phyloP scores from a whole-genome alignment of 2,329 filamentous ascomycete genomes.

The Pseudogymnoascus sp. region DNA sequence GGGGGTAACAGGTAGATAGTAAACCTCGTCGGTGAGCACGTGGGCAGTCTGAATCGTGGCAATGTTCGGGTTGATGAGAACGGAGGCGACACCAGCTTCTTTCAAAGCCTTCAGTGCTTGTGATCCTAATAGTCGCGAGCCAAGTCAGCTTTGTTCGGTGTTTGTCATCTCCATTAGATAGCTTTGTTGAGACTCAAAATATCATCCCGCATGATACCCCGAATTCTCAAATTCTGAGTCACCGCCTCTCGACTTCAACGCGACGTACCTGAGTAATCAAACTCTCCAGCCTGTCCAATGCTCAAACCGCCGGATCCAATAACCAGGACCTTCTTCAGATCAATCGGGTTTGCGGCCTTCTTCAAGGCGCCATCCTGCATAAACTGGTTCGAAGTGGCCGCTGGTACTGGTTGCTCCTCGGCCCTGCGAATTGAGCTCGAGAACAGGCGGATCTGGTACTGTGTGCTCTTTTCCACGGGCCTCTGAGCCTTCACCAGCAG shows the following conservation, averaged over 20 bases:
- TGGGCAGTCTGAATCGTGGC: slow-evolving; percentile 97
- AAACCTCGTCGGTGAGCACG: slow-evolving; percentile 90
- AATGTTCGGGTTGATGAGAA: slow-evolving; percentile 97
- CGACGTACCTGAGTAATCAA: slow-evolving; percentile 91
- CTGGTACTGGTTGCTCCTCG: slow-evolving; percentile 62
- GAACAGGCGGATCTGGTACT: slow-evolving; percentile 23
- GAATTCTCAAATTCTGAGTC: not conserved
- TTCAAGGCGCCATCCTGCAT: slow-evolving; percentile 81
- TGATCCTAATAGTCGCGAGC: slow-evolving; percentile 51
- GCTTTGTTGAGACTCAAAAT: not conserved
- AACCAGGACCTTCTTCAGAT: slow-evolving; percentile 95
- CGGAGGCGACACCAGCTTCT: slow-evolving; percentile 83
- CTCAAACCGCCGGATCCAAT: slow-evolving; percentile 92
- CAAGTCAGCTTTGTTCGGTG: slow-evolving; percentile 15
- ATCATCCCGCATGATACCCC: not conserved
- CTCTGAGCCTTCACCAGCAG: slow-evolving; percentile 18
- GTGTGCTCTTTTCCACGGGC: slow-evolving; percentile 19
- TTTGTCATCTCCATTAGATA: not conserved
- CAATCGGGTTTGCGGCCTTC: slow-evolving; percentile 63
- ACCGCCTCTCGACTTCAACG: not conserved
- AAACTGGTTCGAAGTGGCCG: slow-evolving; percentile 63
- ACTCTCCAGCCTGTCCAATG: slow-evolving; percentile 96
- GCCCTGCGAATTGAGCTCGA: slow-evolving; percentile 22
- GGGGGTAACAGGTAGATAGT: slow-evolving; percentile 94
- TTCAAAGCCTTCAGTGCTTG: slow-evolving; percentile 96